Base-by-base conservation (phyloP, 148 eudicot species). In the Heliamphora exappendiculata region DNA sequence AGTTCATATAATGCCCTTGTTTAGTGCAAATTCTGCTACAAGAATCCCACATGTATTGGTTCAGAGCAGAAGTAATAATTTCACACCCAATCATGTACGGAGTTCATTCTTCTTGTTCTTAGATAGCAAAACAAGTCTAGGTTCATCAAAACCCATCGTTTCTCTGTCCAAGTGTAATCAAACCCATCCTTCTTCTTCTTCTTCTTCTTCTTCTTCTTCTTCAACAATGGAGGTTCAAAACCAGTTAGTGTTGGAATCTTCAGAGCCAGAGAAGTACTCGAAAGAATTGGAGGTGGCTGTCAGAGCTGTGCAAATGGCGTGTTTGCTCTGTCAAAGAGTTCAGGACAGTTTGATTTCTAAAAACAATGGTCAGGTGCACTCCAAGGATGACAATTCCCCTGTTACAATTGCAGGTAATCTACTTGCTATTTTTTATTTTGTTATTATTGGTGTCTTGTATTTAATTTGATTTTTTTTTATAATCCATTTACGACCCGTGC, bases 261-360 rank as follows among this genome's bases (percentile, higher is more conserved):
- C 82, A 29, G 82, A 75, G 53, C 16, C 62, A 16, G 81, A 70
- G 0, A 54, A 76, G 63, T 81, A 80, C 28, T 78, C 85, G 42
- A 76, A 75, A 22, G 87, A 87, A 83, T 45, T 83, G 82, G 90
- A 85, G 58, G 81, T 87, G 57, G 90, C 88, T 44, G 90, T 87
- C 7, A 81, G 79, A 78, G 90, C 84, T 67, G 90, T 87, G n/a
- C 90, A 87, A 44, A 78, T 87, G 86, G 86, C 90, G 0, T 85
- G 83, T 69, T 70, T 85, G 68, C 83, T 87, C 24, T 87, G 86
- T 45, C 79, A 83, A 79, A 79, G 47, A 67, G 83, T 85, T 74
- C 90, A 87, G 64, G 76, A 82, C 17, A 75, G 64, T 60, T 71
- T 87, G 81, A 26, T 85, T 74, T 76, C 81, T 22, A 74, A 74